Evolutionary conservation across 495 filamentous ascomycete genomes (phyloP), one percentile per base, ranked within the genome.

Genomic region (Corynascus novoguineensis): DNA sequence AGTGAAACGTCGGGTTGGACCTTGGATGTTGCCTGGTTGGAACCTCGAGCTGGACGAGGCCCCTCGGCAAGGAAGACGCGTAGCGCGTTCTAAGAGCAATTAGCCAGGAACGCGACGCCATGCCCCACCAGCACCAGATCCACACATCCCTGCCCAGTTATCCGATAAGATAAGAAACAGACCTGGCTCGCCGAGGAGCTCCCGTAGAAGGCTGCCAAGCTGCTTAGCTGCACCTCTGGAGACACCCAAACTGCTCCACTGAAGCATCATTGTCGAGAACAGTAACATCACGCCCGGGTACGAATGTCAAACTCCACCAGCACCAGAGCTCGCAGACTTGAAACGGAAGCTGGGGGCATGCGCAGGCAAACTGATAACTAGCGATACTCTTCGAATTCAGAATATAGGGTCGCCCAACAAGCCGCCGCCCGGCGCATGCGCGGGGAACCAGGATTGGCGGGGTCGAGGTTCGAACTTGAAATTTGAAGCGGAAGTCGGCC

Each of bases 381-480:
- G 40, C 40, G 40, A 44, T 22, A 24, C 40, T 11, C 19, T 22
- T 15, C 40, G 2, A 44, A 3, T 22, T 24, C 5, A 24, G 6
- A 7, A 44, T n/a, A 3, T 10, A 44, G 40, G 11, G 19, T 9
- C 19, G 21, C 8, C 40, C 19, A 32, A 32, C 31, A 32, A 32
- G 31, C 31, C 6, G 1, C 40, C 11, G 21, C 40, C 0, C 0
- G 21, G 40, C 40, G 40, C 19, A 44, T 44, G 24, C 1, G 24
- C 5, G 21, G 12, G 24, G 24, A 14, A 38, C 10, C 12, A 32
- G 2, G 7, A 44, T 44, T 44, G 31, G 31, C 50, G 35, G 50
- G 50, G 38, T 53, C 50, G n/a, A 42, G 34, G n/a, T 38, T 5
- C n/a, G n/a, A n/a, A n/a, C n/a, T n/a, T n/a, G n/a, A 24, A 27